These are phyloP conservation scores for Laburnicola sp. DNA, from an alignment of 2,329 filamentous ascomycete species.

Conservation along the genomic window DNA sequence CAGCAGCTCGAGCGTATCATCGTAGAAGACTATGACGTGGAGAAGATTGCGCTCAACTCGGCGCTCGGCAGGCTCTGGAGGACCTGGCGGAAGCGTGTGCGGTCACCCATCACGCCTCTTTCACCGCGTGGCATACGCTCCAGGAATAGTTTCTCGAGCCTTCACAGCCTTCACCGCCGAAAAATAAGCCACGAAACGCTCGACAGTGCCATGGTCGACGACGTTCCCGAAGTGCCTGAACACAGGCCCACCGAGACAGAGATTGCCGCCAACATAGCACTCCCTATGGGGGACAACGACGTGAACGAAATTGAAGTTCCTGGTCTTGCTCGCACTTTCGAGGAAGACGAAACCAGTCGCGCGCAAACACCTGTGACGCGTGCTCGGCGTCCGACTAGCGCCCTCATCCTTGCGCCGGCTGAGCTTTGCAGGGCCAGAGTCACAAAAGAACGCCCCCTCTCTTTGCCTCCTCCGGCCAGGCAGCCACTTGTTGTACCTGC, in stretches of 20 bases:
- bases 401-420: conserved; percentile 31
- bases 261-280: conserved; percentile 64
- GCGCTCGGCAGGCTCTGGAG: conserved; percentile 90
- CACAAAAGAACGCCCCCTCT: conserved; percentile 31
- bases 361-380: conserved; percentile 31
- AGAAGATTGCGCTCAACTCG: conserved; percentile 86
- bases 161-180: conserved; percentile 38
- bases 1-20: conserved; percentile 67
- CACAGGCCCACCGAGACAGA: conserved; percentile 50
- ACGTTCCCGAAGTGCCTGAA: conserved; percentile 42
- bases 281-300: conserved; percentile 69
- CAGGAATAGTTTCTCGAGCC: conserved; percentile 35
- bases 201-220: conserved; percentile 26
- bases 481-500: conserved; percentile 26
- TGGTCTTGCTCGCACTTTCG: conserved; percentile 68
- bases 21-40: conserved; percentile 91
- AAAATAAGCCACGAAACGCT: conserved; percentile 35
- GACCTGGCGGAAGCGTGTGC: conserved; percentile 87
- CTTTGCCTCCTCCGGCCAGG: conserved; percentile 33
- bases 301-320: conserved; percentile 80
- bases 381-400: conserved; percentile 33
- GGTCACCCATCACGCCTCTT: conserved; percentile 44
- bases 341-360: conserved; percentile 47
- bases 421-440: conserved; percentile 24
- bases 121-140: conserved; percentile 33